phyloP scores from a whole-genome alignment of 2,329 filamentous ascomycete genomes.

The Fusarium virguliforme region DNA sequence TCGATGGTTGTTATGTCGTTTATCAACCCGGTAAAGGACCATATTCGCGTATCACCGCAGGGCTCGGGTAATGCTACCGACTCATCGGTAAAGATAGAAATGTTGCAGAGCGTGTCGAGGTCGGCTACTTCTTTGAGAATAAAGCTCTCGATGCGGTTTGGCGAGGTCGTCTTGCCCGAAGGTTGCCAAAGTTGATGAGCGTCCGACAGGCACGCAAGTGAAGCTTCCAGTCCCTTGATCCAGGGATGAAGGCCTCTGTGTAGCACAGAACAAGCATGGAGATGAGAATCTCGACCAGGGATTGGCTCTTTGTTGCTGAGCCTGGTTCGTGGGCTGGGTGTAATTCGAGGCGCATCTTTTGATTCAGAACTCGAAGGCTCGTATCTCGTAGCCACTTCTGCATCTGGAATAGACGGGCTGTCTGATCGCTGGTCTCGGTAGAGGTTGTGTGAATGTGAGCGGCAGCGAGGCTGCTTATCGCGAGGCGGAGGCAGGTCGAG shows the following conservation, averaged over 20 bases:
- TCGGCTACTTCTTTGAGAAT: conserved; percentile 23
- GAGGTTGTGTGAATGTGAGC: conserved; percentile 17
- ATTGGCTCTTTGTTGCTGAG: neutral
- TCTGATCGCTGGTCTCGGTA: neutral
- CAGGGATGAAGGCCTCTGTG: conserved; percentile 19
- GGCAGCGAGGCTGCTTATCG: conserved; percentile 30
- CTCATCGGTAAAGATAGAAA: conserved; percentile 20
- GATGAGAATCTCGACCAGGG: conserved; percentile 18
- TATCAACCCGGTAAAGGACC: conserved; percentile 22
- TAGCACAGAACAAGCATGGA: conserved; percentile 25
- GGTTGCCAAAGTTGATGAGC: conserved; percentile 15
- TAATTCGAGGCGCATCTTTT: conserved; percentile 21
- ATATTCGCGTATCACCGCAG: conserved; percentile 5
- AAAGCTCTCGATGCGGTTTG: conserved; percentile 18
- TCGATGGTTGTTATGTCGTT: conserved; percentile 24
- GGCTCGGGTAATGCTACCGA: neutral
- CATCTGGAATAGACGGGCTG: conserved; percentile 10
- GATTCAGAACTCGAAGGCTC: conserved; percentile 20
- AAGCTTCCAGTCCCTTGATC: conserved; percentile 21
- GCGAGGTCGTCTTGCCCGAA: neutral
- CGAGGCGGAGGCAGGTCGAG: conserved; percentile 39
- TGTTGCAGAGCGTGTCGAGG: conserved; percentile 15
- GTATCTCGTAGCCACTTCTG: conserved; percentile 15
- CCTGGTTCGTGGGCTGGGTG: neutral
- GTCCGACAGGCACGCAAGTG: conserved; percentile 22